Conservation (phyloP, 176 grass and related monocot genomes). For the Miscanthus lutarioriparius region DNA sequence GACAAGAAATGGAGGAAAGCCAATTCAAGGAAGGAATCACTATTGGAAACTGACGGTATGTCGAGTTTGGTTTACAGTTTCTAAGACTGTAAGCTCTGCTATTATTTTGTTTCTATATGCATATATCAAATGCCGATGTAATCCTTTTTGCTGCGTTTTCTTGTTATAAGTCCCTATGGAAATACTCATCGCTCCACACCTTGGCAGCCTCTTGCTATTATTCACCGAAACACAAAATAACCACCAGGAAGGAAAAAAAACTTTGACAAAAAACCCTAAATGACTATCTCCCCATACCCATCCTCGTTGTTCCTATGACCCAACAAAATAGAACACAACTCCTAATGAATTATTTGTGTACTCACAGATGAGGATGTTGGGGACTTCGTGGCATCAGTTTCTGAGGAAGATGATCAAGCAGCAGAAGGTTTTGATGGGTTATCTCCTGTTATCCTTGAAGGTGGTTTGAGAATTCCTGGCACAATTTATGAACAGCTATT, state of each 20-base stretch:
- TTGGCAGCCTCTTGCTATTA: not conserved
- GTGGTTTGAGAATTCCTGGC: constrained; percentile 76
- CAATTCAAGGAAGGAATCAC: constrained; percentile 42
- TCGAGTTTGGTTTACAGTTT: not conserved
- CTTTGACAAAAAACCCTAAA: not conserved
- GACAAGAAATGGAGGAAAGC: constrained; percentile 76
- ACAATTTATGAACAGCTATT: constrained; percentile 67
- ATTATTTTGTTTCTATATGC: constrained; percentile 18
- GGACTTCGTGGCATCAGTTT: constrained; percentile 31
- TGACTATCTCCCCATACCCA: not conserved
- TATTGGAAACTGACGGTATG: constrained; percentile 43
- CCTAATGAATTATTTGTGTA: not conserved
- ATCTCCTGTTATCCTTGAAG: constrained; percentile 70
- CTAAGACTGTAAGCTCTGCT: not conserved
- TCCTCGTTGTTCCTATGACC: not conserved
- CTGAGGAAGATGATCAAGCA: constrained; percentile 58
- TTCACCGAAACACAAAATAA: not conserved
- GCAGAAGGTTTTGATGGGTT: constrained; percentile 38
- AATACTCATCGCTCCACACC: not conserved
- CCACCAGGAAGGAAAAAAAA: not conserved
- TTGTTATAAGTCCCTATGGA: not conserved
- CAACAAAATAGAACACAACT: not conserved
- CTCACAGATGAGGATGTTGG: constrained; percentile 54
- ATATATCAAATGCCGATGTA: not conserved
- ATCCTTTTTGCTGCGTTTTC: constrained; percentile 17